These are phyloP conservation scores for Exophiala alcalophila DNA, from an alignment of 2,329 filamentous ascomycete species.

Conservation along the genomic window DNA sequence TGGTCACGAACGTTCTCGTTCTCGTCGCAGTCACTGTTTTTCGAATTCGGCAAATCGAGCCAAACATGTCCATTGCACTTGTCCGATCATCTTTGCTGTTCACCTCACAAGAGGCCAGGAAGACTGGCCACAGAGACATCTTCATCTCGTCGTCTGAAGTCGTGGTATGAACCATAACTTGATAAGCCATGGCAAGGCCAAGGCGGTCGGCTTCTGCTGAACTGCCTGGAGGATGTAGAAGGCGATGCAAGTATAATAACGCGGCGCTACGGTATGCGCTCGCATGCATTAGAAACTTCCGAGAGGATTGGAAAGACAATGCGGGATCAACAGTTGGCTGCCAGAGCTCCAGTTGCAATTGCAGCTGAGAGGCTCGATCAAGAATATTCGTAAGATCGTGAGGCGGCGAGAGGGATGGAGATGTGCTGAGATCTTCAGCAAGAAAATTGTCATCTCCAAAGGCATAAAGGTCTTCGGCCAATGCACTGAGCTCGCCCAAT, in stretches of 20 bases:
- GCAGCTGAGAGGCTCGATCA: conserved; percentile 8
- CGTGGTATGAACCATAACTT: conserved; percentile 32
- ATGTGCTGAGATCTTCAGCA: neutral
- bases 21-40: conserved; percentile 32
- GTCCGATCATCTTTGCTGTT: conserved; percentile 28
- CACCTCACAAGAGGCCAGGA: conserved; percentile 35
- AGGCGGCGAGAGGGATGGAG: neutral
- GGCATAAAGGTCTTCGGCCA: conserved; percentile 33
- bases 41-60: conserved; percentile 30
- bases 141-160: conserved; percentile 31
- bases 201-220: conserved; percentile 28
- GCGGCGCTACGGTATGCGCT: conserved; percentile 32
- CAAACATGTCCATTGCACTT: conserved; percentile 30
- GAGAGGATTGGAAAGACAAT: conserved; percentile 30
- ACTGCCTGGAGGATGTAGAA: conserved; percentile 29
- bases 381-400: neutral
- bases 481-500: conserved; percentile 31
- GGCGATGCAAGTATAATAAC: conserved; percentile 33
- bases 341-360: conserved; percentile 24
- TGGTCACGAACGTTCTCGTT: conserved; percentile 31
- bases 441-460: neutral
- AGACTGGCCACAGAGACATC: conserved; percentile 35
- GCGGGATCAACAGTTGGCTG: conserved; percentile 27
- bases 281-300: conserved; percentile 34
- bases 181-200: conserved; percentile 33